Base-by-base conservation (phyloP, 495 filamentous ascomycete species). In the Talaromyces trachyspermus region DNA sequence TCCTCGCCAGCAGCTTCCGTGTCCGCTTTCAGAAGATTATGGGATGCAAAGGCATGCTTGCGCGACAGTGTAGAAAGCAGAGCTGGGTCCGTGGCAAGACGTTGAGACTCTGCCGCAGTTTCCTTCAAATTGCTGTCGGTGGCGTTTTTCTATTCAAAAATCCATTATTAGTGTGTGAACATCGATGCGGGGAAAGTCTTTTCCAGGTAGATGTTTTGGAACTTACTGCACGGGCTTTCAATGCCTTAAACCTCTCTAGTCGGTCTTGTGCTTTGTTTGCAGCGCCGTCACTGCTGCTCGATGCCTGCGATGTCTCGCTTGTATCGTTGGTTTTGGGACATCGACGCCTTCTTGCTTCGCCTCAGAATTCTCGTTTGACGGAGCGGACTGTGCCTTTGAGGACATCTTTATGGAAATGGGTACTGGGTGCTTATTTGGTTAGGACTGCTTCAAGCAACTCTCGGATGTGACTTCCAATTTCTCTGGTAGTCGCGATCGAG, bases 11-110 rank as follows among this genome's bases (percentile, higher is more conserved):
- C 72, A 10, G 86, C 88, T 60, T 86, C 86, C 1, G 84, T 81
- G 52, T 95, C 89, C 11, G 90, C 88, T 68, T 95, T 95, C 25
- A 95, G 77, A 4, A 98, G 82, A 51, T 97, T 97, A 63, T 95
- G 88, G 19, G 85, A 85, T 11, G 90, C 90, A 47, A 89, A 80
- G 23, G 86, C 89, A 54, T 85, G 82, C 56, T 88, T 89, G 46
- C 88, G 85, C 43, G 79, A 78, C 20, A 96, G 63, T 0, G 83
- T 75, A 5, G 80, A 79, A 5, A 91, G 72, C 29, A 88, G 73
- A 5, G 73, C 73, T 0, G 89, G 86, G 55, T 95, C 87, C 12
- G 81, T 80, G 2, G 84, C 75, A 19, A 89, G 72, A 17, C 89
- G 85, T 52, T 89, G 85, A 6, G 87, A 84, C 60, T 95, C 89